Evolutionary conservation across 805 yeast genomes (phyloP).

Genomic region (Saturnispora ahearnii): DNA sequence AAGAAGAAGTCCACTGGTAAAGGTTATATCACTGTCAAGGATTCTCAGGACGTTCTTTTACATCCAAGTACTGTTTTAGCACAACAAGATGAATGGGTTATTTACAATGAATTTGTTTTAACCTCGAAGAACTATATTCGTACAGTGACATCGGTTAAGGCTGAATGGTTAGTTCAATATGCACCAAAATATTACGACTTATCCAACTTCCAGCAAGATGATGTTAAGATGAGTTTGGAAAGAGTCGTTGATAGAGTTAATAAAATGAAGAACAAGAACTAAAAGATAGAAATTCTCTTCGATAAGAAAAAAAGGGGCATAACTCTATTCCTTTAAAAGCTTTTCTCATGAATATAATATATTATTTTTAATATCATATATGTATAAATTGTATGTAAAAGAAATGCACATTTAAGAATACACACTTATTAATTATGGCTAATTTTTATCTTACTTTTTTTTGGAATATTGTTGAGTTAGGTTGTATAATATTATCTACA

Average conservation of each 20-base stretch:
- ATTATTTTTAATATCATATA: background rate
- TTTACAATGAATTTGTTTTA: slow-evolving; percentile 90
- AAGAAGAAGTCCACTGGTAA: slow-evolving; percentile 76
- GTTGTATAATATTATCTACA: background rate
- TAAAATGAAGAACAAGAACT: slow-evolving; percentile 25
- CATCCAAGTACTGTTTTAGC: slow-evolving; percentile 91
- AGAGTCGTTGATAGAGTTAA: slow-evolving; percentile 43
- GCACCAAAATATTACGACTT: slow-evolving; percentile 67
- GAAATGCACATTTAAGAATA: no score
- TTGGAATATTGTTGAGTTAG: background rate
- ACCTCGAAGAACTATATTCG: slow-evolving; percentile 91
- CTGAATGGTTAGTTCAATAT: slow-evolving; percentile 84
- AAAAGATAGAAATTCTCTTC: background rate
- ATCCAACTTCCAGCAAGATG: slow-evolving; percentile 57
- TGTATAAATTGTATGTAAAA: background rate
- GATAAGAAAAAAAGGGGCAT: background rate
- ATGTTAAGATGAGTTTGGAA: slow-evolving; percentile 60
- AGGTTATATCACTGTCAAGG: slow-evolving; percentile 87
- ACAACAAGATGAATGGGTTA: slow-evolving; percentile 87
- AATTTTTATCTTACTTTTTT: background rate
- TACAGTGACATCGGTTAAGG: slow-evolving; percentile 82
- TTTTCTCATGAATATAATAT: background rate
- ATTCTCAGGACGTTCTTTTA: slow-evolving; percentile 88
- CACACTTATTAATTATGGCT: background rate
- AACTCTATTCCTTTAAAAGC: no score